Base-by-base conservation (phyloP, 495 filamentous ascomycete species). In the Aspergillus ostianus region DNA sequence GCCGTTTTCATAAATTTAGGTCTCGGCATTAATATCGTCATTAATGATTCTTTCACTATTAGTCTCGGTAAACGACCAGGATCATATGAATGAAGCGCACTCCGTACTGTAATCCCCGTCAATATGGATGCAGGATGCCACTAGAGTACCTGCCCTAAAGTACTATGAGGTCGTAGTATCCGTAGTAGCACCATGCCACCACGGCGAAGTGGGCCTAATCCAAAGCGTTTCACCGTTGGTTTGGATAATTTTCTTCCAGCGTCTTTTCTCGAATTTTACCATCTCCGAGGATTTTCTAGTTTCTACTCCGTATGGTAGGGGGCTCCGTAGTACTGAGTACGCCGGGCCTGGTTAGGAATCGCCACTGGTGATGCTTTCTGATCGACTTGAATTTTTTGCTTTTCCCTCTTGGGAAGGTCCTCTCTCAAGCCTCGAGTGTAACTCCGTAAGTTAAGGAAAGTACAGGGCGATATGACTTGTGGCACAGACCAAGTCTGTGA, bases 251-350 rank as follows among this genome's bases (percentile, higher is more conserved):
- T 20, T 49, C 18, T 54, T 54, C 52, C 52, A 54, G 30, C 13
- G 45, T 29, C 4, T 41, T 13, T 57, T 57, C 55, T 57, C 55
- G 55, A 57, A 57, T 23, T 57, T 51, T 51, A 18, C 45, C 36
- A 12, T 13, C 21, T 27, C 46, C 23, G 19, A 41, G 19, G 29
- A 9, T 6, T 18, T 30, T 18, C 18, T 44, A 32, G n/a, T n/a
- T n/a, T n/a, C n/a, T n/a, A n/a, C n/a, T n/a, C n/a, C n/a, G 29
- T 30, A 30, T 4, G 29, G 29, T 30, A 30, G 29, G n/a, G n/a
- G n/a, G n/a, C n/a, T n/a, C n/a, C n/a, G n/a, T n/a, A n/a, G n/a
- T n/a, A n/a, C n/a, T n/a, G n/a, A n/a, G n/a, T n/a, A n/a, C 30
- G 44, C 21, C 30, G 53, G 44, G 5, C 45, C 19, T 55, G 36